Evolutionary conservation across 352 stramenopile genomes (phyloP).

Genomic region (Phytophthora crassamura): DNA sequence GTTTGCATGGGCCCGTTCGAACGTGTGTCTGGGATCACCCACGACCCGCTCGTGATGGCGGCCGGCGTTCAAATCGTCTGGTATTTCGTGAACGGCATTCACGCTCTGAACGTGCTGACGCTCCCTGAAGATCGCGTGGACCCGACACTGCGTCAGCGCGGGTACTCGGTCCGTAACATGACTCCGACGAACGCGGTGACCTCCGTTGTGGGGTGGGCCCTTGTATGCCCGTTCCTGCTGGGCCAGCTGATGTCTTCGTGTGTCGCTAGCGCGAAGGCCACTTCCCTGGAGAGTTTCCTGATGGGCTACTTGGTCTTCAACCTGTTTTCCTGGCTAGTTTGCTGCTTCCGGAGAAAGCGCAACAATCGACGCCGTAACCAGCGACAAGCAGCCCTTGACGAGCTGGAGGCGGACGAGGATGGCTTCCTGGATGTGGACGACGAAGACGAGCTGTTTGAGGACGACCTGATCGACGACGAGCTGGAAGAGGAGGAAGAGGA

Average conservation of each 20-base stretch:
- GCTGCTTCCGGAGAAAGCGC: conserved; percentile 65
- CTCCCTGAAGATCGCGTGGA: conserved; percentile 73
- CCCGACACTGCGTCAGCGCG: conserved; percentile 55
- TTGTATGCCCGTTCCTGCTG: conserved; percentile 75
- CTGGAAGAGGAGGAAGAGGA: conserved; percentile 46
- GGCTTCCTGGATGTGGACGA: conserved; percentile 45
- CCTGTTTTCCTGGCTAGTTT: conserved; percentile 74
- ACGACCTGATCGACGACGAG: conserved; percentile 44
- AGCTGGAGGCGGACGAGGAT: conserved; percentile 45
- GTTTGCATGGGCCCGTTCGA: conserved; percentile 78
- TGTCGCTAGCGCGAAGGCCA: conserved; percentile 52
- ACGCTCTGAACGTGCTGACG: conserved; percentile 64
- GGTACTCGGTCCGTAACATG: conserved; percentile 78
- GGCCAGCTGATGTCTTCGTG: conserved; percentile 66
- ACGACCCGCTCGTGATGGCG: conserved; percentile 80
- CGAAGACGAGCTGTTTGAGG: conserved; percentile 47
- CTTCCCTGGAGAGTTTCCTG: conserved; percentile 71
- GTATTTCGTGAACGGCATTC: conserved; percentile 74
- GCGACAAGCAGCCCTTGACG: conserved; percentile 42
- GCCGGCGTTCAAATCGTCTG: conserved; percentile 79
- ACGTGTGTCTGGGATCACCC: conserved; percentile 66
- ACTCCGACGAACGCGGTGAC: conserved; percentile 55
- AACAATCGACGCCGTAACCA: conserved; percentile 51
- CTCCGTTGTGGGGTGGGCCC: conserved; percentile 69
- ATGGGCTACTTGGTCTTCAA: conserved; percentile 84